Base-by-base conservation (phyloP, 805 yeast genomes). In the Hanseniaspora guilliermondii region DNA sequence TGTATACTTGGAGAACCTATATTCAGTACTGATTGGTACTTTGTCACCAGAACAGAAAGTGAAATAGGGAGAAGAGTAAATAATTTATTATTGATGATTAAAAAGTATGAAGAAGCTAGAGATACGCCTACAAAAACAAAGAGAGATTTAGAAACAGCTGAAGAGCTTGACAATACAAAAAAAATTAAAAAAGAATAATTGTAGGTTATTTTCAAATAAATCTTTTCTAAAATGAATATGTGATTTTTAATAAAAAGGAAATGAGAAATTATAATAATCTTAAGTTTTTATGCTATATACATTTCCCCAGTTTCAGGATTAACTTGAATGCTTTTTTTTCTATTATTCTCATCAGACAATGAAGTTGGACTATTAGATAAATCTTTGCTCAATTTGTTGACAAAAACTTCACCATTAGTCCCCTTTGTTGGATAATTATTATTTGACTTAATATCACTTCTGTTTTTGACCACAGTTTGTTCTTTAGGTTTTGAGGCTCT, bases 21-120 rank as follows among this genome's bases (percentile, higher is more conserved):
- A 40, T 85, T 85, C 68, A 73, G 73, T 39, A 85, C 82, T 63
- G 86, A 85, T 59, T 85, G 88, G 83, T 85, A 76, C 62, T 74
- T 85, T 60, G 72, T 73, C 49, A 81, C 89, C 0, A 73, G 94
- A 65, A 79, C 86, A 0, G 74, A 85, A 1, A 85, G 78, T 61
- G 95, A 85, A 58, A 61, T 85, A 36, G 78, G 82, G 16, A 76
- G 89, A 66, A 74, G 95, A 61, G 75, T 81, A 9, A 80, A 75
- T 44, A 83, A 93, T 0, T 69, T 85, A 40, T 64, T 85, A 45
- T 68, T 83, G 24, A 85, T 89, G 2, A 70, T 85, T 16, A 76
- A 85, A 0, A 76, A 86, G 63, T 91, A 85, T 63, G 76, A 72
- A 59, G 89, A 78, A 62, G 83, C 80, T 0, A 80, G 80, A 12